Evolutionary conservation across 306 rosid genomes (phyloP).

Genomic region (Hippophae gyantsensis): DNA sequence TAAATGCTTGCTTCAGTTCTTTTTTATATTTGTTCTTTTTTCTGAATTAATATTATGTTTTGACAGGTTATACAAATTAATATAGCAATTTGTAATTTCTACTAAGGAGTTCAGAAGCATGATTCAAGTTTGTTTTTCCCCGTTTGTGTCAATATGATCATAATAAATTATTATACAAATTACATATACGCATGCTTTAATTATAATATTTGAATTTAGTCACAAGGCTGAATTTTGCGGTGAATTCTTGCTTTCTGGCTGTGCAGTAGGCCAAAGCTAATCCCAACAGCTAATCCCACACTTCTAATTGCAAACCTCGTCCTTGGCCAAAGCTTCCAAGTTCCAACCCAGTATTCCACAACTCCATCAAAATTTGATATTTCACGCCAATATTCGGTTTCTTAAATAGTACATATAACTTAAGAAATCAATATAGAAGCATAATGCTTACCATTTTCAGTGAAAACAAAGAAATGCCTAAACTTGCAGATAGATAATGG

Average conservation of each 20-base stretch:
- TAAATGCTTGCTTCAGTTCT: not conserved
- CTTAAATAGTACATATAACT: too few species aligned
- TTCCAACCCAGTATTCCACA: too few species aligned
- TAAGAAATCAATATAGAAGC: not conserved
- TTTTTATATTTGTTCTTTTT: not conserved
- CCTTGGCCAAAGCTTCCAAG: too few species aligned
- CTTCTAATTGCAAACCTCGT: too few species aligned
- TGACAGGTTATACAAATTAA: conserved; percentile 13
- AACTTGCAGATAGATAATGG: not conserved
- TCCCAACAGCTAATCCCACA: too few species aligned
- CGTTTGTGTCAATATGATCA: conserved; percentile 12
- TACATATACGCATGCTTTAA: too few species aligned
- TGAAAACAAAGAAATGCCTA: not conserved
- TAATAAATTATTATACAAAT: too few species aligned
- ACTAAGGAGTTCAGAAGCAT: conserved; percentile 4
- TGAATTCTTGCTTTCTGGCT: too few species aligned
- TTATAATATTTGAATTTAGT: too few species aligned
- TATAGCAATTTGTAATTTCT: conserved; percentile 11
- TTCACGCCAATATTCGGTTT: not conserved
- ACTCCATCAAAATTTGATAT: conserved; percentile 28
- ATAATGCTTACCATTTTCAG: conserved; percentile 8
- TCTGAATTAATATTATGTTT: conserved; percentile 9
- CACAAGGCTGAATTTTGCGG: too few species aligned
- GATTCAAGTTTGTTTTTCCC: conserved; percentile 18
- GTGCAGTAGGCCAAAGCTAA: too few species aligned